Evolutionary conservation across 345 rosid genomes (phyloP), one percentile per base, ranked within the genome.

Genomic region (Nephelium lappaceum): DNA sequence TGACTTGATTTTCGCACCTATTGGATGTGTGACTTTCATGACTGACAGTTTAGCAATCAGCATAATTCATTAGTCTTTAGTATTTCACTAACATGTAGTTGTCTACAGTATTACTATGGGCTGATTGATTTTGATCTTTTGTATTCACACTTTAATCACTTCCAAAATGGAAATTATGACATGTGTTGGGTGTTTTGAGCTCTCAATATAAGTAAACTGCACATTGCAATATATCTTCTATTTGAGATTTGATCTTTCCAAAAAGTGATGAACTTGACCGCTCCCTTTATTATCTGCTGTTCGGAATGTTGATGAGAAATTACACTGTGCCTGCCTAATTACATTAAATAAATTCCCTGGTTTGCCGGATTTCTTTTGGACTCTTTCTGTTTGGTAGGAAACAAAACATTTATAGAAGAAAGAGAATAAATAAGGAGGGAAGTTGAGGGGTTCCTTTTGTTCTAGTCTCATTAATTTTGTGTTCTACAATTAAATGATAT

Each of bases 31-130:
- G 38, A 60, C 9, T 58, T 36, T 27, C 43, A 43, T 61, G 23
- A 21, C 55, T 15, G 62, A 41, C 67, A 62, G 23, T 39, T 60
- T 42, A 58, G 68, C 77, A 41, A 66, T 75, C 27, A 27, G 31
- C 47, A 25, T 23, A 25, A 73, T 39, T 49, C 23, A 8, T 63
- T 11, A 18, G 19, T 75, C 47, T 62, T 62, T 63, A 62, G 8
- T 43, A 63, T 18, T 63, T 43, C 16, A 6, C 68, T 60, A 15
- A 58, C 43, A 0, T 24, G 31, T 12, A 68, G 24, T n/a, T 36
- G 69, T 18, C 47, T 11, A 16, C 18, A n/a, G 21, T 53, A 53
- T 53, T 53, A 53, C 8, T 53, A 5, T 16, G 58, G 19, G 19
- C 58, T 5, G 18, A 69, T 69, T 16, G 45, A 49, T 2, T 41